Base-by-base conservation (phyloP, 768 basidiomycete species). In the Leucocoprinus leucothites region DNA sequence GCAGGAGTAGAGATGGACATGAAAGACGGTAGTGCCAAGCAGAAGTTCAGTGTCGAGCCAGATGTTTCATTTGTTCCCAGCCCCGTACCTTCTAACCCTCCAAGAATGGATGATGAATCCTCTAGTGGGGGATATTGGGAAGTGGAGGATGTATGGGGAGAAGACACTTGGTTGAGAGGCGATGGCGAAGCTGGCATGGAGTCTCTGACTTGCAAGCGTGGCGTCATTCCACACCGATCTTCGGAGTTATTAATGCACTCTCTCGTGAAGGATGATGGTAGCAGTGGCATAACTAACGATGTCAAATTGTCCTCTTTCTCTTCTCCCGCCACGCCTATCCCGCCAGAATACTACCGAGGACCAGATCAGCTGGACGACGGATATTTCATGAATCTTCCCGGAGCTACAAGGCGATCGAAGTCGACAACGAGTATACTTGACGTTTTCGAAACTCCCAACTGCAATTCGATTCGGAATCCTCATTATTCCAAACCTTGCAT, bases 1-100 rank as follows among this genome's bases (percentile, higher is more conserved):
- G 90, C 91, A 64, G 90, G 90, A 16, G 74, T 82, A 3, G 84
- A 84, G 62, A 72, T 70, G 35, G 68, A 24, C 25, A 47, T 34
- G 47, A 48, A 56, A 26, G 47, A 43, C 43, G 54, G 48, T 9
- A 49, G 19, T 22, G 54, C 48, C 22, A 49, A 35, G 21, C 40
- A 56, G 31, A 48, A 40, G 31, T 56, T 56, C 41, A 56, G 19
- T 8, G 40, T 48, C 19, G 47, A 56, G 19, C 54, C 48, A 18
- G 54, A 56, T 9, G 0, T 48, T 9, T 43, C 47, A 6, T 3
- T 35, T 13, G 24, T 8, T 22, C 24, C 47, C 9, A 42, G 4
- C 19, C 48, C 47, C 35, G 42, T 19, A 8, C 31, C 48, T 1
- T 24, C 47, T 35, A 31, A 8, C 8, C 47, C 26, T 22, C 16